A percentile compares a stretch with the other conserved stretches of the same genome.
Evolutionary conservation across 1,139 yeast genomes (phyloP).

Genomic region (Blastobotrys raffinosifermentans): DNA sequence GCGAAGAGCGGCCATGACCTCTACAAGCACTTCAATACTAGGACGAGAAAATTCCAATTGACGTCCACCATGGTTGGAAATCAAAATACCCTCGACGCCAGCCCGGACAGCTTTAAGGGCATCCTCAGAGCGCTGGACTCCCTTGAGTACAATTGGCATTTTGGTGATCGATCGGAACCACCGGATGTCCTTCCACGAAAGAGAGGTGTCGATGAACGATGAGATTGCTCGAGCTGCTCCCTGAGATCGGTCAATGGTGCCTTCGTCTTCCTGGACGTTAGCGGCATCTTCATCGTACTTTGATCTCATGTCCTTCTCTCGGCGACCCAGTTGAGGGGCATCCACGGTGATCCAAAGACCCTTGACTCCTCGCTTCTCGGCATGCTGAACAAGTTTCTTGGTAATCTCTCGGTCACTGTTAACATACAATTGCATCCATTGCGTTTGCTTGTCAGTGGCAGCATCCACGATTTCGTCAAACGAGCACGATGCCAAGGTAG

Average conservation of each 20-base stretch:
- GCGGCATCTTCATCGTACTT: constrained; percentile 63
- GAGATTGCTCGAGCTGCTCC: constrained; percentile 89
- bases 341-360: constrained; percentile 87
- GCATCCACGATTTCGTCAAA: constrained; percentile 52
- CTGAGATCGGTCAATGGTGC: constrained; percentile 55
- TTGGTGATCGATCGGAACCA: constrained; percentile 54
- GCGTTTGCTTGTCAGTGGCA: constrained; percentile 49
- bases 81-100: constrained; percentile 60
- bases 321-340: constrained; percentile 91
- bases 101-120: constrained; percentile 55
- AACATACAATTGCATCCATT: constrained; percentile 90
- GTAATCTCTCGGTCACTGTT: constrained; percentile 64
- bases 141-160: constrained; percentile 63
- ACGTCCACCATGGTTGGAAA: constrained; percentile 77
- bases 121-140: constrained; percentile 65
- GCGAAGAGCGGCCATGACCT: constrained; percentile 51
- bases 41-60: constrained; percentile 68
- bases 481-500: constrained; percentile 50
- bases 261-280: constrained; percentile 36
- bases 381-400: constrained; percentile 55
- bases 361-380: constrained; percentile 68
- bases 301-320: constrained; percentile 61
- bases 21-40: constrained; percentile 62
- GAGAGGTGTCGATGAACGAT: constrained; percentile 75
- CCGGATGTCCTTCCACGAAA: constrained; percentile 60